These are phyloP conservation scores for Trichoderma gamsii DNA, from an alignment of 495 filamentous ascomycete genomes.

Conservation along the genomic window DNA sequence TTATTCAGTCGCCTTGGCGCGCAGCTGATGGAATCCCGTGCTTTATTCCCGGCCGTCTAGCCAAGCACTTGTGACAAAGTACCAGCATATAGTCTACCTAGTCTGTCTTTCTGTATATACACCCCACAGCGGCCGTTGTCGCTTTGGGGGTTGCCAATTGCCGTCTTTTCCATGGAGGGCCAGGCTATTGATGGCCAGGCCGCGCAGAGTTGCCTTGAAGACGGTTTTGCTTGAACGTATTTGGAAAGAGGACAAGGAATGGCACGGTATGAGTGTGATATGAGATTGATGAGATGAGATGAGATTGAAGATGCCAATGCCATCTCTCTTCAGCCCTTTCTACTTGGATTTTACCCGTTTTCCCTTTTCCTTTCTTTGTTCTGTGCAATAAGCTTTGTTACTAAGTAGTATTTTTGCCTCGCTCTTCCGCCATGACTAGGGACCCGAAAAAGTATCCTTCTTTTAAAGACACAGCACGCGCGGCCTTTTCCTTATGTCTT, in stretches of 20 bases:
- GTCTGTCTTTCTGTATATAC: too few relatives aligned
- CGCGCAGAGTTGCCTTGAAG: not conserved
- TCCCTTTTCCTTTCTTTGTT: not conserved
- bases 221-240: not conserved
- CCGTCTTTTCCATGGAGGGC: not conserved
- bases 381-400: not conserved
- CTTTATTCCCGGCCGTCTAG: constrained; percentile 7
- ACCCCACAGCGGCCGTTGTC: not conserved
- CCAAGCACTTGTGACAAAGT: not conserved
- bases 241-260: not conserved
- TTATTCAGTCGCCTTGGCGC: not conserved
- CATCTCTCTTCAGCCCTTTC: not conserved
- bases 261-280: not conserved
- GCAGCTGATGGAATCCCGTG: not conserved
- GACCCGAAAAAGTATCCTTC: not conserved
- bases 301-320: not conserved
- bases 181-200: not conserved
- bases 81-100: too few relatives aligned
- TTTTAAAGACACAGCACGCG: not conserved
- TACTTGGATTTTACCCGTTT: not conserved
- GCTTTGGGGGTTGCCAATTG: not conserved
- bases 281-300: not conserved
- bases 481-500: not conserved
- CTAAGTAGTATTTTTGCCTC: not conserved
- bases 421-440: not conserved